Conservation (phyloP, 306 rosid genomes). For the Cyamopsis tetragonoloba region DNA sequence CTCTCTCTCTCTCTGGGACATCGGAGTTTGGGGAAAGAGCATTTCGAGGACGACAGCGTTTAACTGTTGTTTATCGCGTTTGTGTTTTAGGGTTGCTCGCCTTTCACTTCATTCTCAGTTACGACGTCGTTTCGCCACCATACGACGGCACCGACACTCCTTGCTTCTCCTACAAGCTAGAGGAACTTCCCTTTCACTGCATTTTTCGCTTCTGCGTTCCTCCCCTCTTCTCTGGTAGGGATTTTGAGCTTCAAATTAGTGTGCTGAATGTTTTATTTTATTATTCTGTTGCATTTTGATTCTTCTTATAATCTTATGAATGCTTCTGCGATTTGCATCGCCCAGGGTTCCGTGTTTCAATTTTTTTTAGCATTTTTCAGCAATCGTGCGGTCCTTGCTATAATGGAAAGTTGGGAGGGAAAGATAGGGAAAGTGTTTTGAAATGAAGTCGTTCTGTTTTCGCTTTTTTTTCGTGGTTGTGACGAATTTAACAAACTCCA, state of each 20-base stretch:
- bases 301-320: background rate
- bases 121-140: conserved; percentile 2
- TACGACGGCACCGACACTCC: conserved; percentile 65
- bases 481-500: conserved; percentile 22
- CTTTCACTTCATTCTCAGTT: background rate
- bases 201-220: conserved; percentile 18
- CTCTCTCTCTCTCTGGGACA: conserved; percentile 18
- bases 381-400: background rate
- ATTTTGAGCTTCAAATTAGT: background rate
- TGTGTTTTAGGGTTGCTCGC: conserved; percentile 9
- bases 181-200: conserved; percentile 11
- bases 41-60: conserved; percentile 2
- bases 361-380: background rate
- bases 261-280: background rate
- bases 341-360: background rate
- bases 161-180: conserved; percentile 35
- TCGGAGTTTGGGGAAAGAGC: conserved; percentile 36
- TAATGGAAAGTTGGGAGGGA: background rate
- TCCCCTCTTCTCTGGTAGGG: conserved; percentile 32
- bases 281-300: background rate
- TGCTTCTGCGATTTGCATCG: background rate
- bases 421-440: background rate
- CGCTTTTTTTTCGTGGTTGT: background rate
- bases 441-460: background rate
- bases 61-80: background rate